phyloP scores from a whole-genome alignment of 2,329 filamentous ascomycete species.

The Fusarium miscanthi region DNA sequence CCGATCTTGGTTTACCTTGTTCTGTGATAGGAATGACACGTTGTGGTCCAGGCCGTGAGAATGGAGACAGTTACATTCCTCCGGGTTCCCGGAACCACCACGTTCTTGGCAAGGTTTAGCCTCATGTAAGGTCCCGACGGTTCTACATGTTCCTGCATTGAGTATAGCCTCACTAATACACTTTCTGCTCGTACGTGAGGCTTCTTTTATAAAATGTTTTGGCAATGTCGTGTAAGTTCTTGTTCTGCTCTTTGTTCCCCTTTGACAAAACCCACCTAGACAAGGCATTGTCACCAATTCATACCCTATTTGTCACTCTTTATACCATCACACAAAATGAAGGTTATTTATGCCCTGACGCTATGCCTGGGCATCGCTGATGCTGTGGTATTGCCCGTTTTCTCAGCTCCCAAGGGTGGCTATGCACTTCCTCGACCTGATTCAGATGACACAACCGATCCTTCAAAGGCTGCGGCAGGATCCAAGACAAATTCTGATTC shows the following conservation, averaged over 20 bases:
- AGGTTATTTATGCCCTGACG: conserved; percentile 3
- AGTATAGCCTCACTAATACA: background rate
- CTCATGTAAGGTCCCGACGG: conserved; percentile 10
- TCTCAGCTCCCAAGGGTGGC: conserved; percentile 1
- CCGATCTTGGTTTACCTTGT: background rate
- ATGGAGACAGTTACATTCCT: conserved; percentile 13
- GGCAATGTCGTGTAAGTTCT: background rate
- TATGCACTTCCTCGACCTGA: background rate
- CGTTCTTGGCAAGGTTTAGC: background rate
- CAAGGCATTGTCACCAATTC: background rate
- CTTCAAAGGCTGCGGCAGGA: background rate
- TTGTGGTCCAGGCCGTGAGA: conserved; percentile 6
- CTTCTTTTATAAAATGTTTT: conserved; percentile 15
- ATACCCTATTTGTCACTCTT: background rate
- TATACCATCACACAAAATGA: background rate
- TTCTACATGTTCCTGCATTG: conserved; percentile 10
- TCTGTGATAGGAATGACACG: conserved; percentile 12
- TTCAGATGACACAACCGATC: background rate
- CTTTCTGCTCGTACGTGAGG: background rate
- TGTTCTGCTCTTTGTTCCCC: background rate
- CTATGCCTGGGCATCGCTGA: conserved; percentile 9
- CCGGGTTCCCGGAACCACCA: background rate
- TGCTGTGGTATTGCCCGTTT: background rate
- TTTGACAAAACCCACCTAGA: background rate
- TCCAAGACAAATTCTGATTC: background rate